Conservation (phyloP, 2,329 filamentous ascomycete genomes). For the Trichophyton verrucosum region DNA sequence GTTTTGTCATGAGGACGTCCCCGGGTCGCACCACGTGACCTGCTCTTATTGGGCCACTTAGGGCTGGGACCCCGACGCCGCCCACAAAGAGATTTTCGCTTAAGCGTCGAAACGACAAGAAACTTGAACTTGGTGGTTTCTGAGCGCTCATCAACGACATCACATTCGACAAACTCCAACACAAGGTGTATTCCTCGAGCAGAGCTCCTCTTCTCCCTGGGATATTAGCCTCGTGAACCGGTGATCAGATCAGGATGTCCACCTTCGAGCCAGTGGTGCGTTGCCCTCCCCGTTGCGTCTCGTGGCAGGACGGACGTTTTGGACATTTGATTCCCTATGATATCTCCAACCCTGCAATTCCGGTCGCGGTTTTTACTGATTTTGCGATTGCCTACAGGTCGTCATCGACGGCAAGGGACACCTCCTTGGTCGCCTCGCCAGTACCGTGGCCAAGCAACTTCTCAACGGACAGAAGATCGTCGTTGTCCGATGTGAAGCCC, state of each 20-base stretch:
- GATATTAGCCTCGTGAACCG: conserved; percentile 31
- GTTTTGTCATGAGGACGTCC: neutral
- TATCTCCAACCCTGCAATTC: neutral
- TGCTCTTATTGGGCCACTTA: conserved; percentile 24
- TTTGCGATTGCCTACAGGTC: conserved; percentile 48
- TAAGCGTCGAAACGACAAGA: conserved; percentile 20
- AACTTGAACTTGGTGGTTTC: conserved; percentile 27
- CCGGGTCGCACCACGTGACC: conserved; percentile 18
- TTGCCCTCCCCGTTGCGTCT: conserved; percentile 17
- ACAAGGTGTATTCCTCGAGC: conserved; percentile 31
- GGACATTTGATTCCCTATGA: no score
- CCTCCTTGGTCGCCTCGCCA: conserved; percentile 96
- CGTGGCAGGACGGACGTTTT: neutral
- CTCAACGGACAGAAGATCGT: conserved; percentile 99
- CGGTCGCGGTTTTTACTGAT: conserved; percentile 25
- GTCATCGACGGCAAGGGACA: conserved; percentile 99
- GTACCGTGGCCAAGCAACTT: conserved; percentile 97
- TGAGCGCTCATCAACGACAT: conserved; percentile 33
- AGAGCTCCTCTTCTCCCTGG: conserved; percentile 29
- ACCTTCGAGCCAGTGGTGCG: conserved; percentile 55
- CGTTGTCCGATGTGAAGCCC: conserved; percentile 92
- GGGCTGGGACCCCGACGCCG: conserved; percentile 28
- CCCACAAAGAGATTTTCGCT: conserved; percentile 5
- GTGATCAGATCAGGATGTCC: conserved; percentile 47
- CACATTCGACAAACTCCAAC: conserved; percentile 36